phyloP scores from a whole-genome alignment of 1,284 basidiomycete genomes.

The Leccinum pachyderme region DNA sequence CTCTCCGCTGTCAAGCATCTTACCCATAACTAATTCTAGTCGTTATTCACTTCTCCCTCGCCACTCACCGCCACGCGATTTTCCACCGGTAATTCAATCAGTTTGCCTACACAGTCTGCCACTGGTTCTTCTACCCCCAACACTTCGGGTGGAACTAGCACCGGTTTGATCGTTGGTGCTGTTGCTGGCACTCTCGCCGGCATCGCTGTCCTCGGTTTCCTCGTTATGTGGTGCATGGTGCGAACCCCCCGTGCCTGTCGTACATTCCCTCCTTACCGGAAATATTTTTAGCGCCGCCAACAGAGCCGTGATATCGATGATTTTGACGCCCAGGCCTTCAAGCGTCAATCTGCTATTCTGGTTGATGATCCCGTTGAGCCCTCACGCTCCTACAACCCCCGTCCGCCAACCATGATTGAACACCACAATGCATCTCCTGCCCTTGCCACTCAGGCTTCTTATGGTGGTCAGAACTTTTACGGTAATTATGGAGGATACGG shows the following conservation, averaged over 20 bases:
- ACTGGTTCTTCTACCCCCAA: conserved; percentile 23
- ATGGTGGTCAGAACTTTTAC: conserved; percentile 26
- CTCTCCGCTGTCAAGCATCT: background rate
- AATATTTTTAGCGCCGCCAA: conserved; percentile 40
- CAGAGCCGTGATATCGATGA: conserved; percentile 40
- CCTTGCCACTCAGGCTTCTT: conserved; percentile 22
- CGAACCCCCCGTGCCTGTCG: conserved; percentile 5
- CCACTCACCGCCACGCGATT: background rate
- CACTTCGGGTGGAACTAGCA: conserved; percentile 31
- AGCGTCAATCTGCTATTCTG: conserved; percentile 57
- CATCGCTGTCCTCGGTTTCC: conserved; percentile 46
- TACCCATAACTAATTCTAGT: conserved; percentile 5
- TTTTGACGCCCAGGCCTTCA: conserved; percentile 55
- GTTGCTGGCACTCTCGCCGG: conserved; percentile 51
- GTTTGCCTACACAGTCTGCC: conserved; percentile 5
- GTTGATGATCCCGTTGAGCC: conserved; percentile 43
- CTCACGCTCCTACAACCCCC: conserved; percentile 38
- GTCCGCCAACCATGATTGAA: conserved; percentile 58
- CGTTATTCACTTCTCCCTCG: background rate
- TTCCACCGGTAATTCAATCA: background rate
- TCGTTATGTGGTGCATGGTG: conserved; percentile 56
- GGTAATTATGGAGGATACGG: conserved; percentile 36
- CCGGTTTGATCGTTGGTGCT: conserved; percentile 50
- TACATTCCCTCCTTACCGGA: conserved; percentile 1
- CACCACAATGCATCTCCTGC: conserved; percentile 36